Evolutionary conservation across 1,284 basidiomycete genomes (phyloP).

Genomic region (Gymnopus androsaceus): DNA sequence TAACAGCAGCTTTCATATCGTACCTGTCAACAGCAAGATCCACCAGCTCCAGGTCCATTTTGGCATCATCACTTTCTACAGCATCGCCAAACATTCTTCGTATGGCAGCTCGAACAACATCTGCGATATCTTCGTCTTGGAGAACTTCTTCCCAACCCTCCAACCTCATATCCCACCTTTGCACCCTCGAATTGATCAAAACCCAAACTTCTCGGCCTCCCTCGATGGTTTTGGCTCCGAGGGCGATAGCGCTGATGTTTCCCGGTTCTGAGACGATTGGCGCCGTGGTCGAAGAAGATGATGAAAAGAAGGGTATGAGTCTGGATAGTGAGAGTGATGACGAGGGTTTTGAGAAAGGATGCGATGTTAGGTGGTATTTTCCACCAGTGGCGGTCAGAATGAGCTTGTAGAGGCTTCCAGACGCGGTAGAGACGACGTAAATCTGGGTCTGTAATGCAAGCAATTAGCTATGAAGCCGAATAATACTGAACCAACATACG

Average conservation of each 20-base stretch:
- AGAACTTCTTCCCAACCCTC: slow-evolving; percentile 70
- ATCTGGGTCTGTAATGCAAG: slow-evolving; percentile 53
- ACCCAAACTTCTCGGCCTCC: slow-evolving; percentile 61
- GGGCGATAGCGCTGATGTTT: slow-evolving; percentile 61
- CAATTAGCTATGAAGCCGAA: slow-evolving; percentile 5
- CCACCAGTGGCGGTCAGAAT: slow-evolving; percentile 66
- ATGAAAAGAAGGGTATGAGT: slow-evolving; percentile 56
- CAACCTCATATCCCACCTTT: slow-evolving; percentile 64
- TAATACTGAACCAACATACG: slow-evolving; percentile 39
- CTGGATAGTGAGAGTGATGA: slow-evolving; percentile 56
- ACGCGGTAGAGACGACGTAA: slow-evolving; percentile 68
- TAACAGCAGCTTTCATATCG: slow-evolving; percentile 1
- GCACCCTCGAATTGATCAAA: slow-evolving; percentile 64
- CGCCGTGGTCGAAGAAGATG: slow-evolving; percentile 21
- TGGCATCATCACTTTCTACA: slow-evolving; percentile 41
- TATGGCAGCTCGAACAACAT: slow-evolving; percentile 43
- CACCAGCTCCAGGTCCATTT: slow-evolving; percentile 67
- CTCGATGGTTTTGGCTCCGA: slow-evolving; percentile 42
- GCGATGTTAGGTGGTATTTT: slow-evolving; percentile 59
- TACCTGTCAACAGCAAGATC: slow-evolving; percentile 69
- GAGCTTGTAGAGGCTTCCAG: slow-evolving; percentile 66
- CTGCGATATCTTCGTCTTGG: slow-evolving; percentile 54
- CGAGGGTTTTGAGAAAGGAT: slow-evolving; percentile 59
- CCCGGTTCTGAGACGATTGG: slow-evolving; percentile 40
- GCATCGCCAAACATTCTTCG: slow-evolving; percentile 41